phyloP scores from a whole-genome alignment of 2,329 filamentous ascomycete genomes.

The Fusarium sp. region DNA sequence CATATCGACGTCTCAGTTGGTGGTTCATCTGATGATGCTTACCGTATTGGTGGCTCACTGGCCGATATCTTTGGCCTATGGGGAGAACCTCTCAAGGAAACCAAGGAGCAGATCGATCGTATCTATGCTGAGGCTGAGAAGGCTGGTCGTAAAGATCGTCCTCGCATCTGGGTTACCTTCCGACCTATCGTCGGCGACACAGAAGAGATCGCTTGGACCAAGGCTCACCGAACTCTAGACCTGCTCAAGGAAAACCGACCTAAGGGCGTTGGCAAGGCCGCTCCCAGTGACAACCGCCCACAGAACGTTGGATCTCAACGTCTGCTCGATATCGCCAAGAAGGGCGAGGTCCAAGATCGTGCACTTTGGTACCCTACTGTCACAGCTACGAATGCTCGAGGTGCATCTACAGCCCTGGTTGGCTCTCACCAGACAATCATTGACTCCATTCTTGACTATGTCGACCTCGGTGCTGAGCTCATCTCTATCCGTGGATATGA shows the following conservation, averaged over 20 bases:
- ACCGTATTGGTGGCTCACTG: conserved; percentile 68
- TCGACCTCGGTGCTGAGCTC: conserved; percentile 66
- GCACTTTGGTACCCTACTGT: conserved; percentile 74
- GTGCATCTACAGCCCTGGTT: conserved; percentile 70
- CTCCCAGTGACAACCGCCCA: conserved; percentile 50
- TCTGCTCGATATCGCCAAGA: conserved; percentile 67
- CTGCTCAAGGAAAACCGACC: conserved; percentile 59
- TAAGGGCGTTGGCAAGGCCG: conserved; percentile 49
- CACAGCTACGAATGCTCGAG: conserved; percentile 69
- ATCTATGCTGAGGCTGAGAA: conserved; percentile 70
- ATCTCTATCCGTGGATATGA: conserved; percentile 73
- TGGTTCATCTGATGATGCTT: conserved; percentile 69
- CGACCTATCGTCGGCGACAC: conserved; percentile 71
- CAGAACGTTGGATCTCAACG: conserved; percentile 72
- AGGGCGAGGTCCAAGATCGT: conserved; percentile 69
- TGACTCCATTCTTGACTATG: conserved; percentile 68
- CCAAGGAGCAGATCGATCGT: conserved; percentile 71
- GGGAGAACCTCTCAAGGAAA: conserved; percentile 74
- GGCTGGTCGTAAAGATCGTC: conserved; percentile 66
- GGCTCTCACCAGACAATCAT: conserved; percentile 65
- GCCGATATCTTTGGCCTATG: conserved; percentile 74
- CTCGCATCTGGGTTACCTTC: conserved; percentile 74
- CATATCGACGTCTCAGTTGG: conserved; percentile 70
- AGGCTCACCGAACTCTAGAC: conserved; percentile 68
- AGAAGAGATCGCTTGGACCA: conserved; percentile 71